Evolutionary conservation across 768 basidiomycete genomes (phyloP).

Genomic region (Phaeotremella skinneri): DNA sequence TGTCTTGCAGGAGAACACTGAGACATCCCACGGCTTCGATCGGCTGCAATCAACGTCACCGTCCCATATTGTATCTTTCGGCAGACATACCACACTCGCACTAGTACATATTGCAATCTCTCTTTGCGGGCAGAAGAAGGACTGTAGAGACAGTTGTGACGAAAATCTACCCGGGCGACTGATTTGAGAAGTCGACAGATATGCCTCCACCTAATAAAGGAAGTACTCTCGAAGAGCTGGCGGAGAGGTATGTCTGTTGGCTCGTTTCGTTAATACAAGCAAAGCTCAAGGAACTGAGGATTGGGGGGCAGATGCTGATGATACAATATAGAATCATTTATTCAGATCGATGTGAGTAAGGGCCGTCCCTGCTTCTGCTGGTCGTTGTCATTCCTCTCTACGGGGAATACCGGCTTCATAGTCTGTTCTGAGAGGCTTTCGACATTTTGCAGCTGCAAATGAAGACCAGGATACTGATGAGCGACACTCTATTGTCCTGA

Average conservation of each 20-base stretch:
- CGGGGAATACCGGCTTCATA: not conserved
- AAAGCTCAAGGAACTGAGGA: not conserved
- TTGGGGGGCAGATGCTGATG: not conserved
- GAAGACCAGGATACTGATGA: too few species aligned
- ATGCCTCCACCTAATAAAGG: constrained; percentile 34
- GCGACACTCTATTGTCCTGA: not conserved
- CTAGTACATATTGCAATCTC: too few species aligned
- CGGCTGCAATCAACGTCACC: too few species aligned
- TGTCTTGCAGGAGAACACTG: too few species aligned
- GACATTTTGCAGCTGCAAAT: not conserved
- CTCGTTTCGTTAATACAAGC: not conserved
- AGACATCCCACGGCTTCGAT: too few species aligned
- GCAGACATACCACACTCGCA: too few species aligned
- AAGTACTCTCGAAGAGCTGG: constrained; percentile 46
- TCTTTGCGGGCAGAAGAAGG: too few species aligned
- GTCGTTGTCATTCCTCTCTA: not conserved
- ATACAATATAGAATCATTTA: constrained; percentile 46
- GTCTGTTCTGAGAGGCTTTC: not conserved
- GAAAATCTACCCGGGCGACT: too few species aligned
- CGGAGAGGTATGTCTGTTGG: constrained; percentile 37
- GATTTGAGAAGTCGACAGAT: too few species aligned
- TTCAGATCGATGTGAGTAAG: constrained; percentile 49
- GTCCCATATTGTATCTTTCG: too few species aligned
- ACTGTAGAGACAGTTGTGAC: too few species aligned
- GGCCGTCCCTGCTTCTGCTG: not conserved